Base-by-base conservation (phyloP, 1,139 yeast genomes). In the Taphrina betulina region DNA sequence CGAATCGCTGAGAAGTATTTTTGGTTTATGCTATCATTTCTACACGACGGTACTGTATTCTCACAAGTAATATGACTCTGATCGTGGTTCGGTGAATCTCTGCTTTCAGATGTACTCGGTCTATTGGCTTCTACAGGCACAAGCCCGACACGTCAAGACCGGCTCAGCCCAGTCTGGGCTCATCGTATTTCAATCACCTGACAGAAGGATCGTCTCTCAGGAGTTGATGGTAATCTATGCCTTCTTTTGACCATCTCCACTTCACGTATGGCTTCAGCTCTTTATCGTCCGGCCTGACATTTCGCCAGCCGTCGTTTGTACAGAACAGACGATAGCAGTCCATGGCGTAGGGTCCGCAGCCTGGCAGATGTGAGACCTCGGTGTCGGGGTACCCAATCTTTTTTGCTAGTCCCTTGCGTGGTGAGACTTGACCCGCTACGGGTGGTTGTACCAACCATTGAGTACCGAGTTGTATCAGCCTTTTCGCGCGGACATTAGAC, bases 341-440 rank as follows among this genome's bases (percentile, higher is more conserved):
- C 40, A 44, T 33, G 8, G 50, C 50, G n/a, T 44, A 44, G 3
- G 50, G 50, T 10, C 50, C 50, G n/a, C 37, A 33, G 29, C 50
- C 50, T 5, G 37, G 38, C 8, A 44, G 50, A 16, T 44, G 50
- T 1, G 50, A 31, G 3, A 44, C 23, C n/a, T 31, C 50, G 1
- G 50, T 44, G n/a, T 44, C 50, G 2, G 45, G 45, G 23, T 41
- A 41, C 14, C 45, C 45, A 8, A 41, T 24, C 33, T 41, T 28
- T 19, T 28, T 41, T 10, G 45, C 45, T 3, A 41, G 45, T 4
- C 45, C 45, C 16, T 41, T 41, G 23, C 35, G 19, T 23, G 12
- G 17, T 17, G 45, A 41, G 2, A 29, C 26, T 23, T 14, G 17
- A 5, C 45, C 45, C 1, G 34, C 34, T 1, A 41, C 22, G 16